Evolutionary conservation across 129 eudicot species (phyloP).

Genomic region (Ambrosia artemisiifolia): DNA sequence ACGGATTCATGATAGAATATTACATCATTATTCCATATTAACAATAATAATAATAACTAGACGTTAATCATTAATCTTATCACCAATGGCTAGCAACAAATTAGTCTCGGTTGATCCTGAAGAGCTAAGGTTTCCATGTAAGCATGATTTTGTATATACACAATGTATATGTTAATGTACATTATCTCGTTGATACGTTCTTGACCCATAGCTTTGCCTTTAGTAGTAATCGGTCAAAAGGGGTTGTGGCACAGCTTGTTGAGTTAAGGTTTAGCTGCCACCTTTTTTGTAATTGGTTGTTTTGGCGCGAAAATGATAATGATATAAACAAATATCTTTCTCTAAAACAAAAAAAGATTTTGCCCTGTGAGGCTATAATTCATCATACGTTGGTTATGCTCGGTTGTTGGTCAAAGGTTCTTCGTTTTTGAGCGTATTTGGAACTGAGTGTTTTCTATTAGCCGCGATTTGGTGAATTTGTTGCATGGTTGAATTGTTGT

Average conservation of each 20-base stretch:
- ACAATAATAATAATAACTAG: background rate
- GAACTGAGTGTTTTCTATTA: too few relatives aligned
- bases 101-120: slow-evolving; percentile 73
- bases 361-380: background rate
- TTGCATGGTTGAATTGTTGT: slow-evolving; percentile 3
- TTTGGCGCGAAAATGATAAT: too few relatives aligned
- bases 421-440: too few relatives aligned
- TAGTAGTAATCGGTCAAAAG: too few relatives aligned
- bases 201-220: too few relatives aligned
- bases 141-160: background rate
- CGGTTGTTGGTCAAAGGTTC: background rate
- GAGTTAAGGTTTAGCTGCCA: too few relatives aligned
- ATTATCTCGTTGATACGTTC: background rate
- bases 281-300: too few relatives aligned
- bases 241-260: too few relatives aligned
- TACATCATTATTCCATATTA: background rate
- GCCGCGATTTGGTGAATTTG: background rate
- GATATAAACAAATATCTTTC: too few relatives aligned
- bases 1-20: background rate
- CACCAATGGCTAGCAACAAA: slow-evolving; percentile 46
- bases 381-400: background rate
- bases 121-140: slow-evolving; percentile 78
- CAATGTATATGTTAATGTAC: background rate
- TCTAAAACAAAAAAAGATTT: too few relatives aligned
- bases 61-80: slow-evolving; percentile 13